These are phyloP conservation scores for Aspergillus melleus DNA, from an alignment of 2,329 filamentous ascomycete species.

Conservation along the genomic window DNA sequence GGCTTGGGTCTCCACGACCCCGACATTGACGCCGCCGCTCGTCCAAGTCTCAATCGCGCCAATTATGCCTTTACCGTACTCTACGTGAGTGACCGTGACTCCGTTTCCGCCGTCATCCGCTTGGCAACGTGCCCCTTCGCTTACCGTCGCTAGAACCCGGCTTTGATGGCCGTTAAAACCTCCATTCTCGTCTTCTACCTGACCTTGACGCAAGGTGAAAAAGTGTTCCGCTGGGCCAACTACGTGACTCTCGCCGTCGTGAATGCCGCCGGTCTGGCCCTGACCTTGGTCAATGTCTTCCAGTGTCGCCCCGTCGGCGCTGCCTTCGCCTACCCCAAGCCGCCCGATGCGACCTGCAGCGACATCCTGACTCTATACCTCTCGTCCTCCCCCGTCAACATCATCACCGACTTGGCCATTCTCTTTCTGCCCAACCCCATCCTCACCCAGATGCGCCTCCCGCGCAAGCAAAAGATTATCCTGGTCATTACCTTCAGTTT, in stretches of 20 bases:
- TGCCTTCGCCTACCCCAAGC: constrained; percentile 59
- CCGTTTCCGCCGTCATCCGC: not conserved
- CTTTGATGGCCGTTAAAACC: constrained; percentile 86
- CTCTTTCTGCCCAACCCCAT: constrained; percentile 86
- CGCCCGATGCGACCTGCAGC: constrained; percentile 53
- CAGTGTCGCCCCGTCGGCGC: constrained; percentile 77
- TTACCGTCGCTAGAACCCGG: constrained; percentile 66
- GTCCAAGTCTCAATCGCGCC: constrained; percentile 44
- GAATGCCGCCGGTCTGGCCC: constrained; percentile 72
- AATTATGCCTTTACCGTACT: constrained; percentile 63
- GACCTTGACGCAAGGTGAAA: constrained; percentile 74
- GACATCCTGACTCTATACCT: constrained; percentile 66
- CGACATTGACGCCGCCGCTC: constrained; percentile 34
- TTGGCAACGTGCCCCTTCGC: constrained; percentile 10
- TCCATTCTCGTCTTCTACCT: constrained; percentile 93
- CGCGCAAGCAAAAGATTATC: constrained; percentile 82
- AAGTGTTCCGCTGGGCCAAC: constrained; percentile 77
- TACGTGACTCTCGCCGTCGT: constrained; percentile 75
- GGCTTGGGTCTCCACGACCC: constrained; percentile 46
- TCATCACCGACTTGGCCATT: constrained; percentile 86
- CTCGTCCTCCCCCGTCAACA: constrained; percentile 82
- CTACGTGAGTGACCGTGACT: constrained; percentile 37
- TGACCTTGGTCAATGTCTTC: constrained; percentile 84
- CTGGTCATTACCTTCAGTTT: constrained; percentile 82
- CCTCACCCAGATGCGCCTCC: constrained; percentile 80